Conservation (phyloP, 495 filamentous ascomycete species). For the Sphaerosporella brunnea region DNA sequence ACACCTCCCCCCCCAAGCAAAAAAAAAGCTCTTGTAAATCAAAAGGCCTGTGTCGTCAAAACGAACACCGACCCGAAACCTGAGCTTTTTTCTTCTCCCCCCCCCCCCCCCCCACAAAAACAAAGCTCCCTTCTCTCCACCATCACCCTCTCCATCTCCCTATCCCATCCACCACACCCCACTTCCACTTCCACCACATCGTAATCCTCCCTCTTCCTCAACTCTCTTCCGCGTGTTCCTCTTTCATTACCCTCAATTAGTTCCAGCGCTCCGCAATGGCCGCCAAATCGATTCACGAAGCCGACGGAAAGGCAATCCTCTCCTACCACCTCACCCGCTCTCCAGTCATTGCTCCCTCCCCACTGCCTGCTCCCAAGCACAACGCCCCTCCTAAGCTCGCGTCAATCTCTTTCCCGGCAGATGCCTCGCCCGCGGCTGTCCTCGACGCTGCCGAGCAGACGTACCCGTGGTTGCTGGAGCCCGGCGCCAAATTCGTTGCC, state of each 20-base stretch:
- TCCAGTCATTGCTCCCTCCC: constrained; percentile 91
- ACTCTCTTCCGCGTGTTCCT: constrained; percentile 8
- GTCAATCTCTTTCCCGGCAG: constrained; percentile 82
- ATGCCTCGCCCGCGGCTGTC: constrained; percentile 60
- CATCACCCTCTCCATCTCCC: background rate
- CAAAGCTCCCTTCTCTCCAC: background rate
- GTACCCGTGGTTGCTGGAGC: constrained; percentile 79
- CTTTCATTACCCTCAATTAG: constrained; percentile 12
- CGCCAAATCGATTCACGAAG: constrained; percentile 94
- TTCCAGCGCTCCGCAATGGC: constrained; percentile 49
- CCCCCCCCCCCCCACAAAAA: too few species aligned
- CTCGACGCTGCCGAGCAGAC: constrained; percentile 88
- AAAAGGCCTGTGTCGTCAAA: too few species aligned
- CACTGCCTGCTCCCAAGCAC: constrained; percentile 77
- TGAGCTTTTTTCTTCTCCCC: background rate
- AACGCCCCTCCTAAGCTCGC: constrained; percentile 83
- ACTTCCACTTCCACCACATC: background rate
- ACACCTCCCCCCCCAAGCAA: too few species aligned
- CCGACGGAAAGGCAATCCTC: constrained; percentile 99
- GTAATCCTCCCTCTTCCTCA: background rate
- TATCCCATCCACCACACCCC: background rate
- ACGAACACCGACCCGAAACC: too few species aligned
- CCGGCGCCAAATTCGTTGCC: constrained; percentile 82
- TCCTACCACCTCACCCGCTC: constrained; percentile 99
- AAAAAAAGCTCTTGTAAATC: too few species aligned